phyloP scores from a whole-genome alignment of 371 early-diverging fungal species.

The Phascolomyces articulosus region DNA sequence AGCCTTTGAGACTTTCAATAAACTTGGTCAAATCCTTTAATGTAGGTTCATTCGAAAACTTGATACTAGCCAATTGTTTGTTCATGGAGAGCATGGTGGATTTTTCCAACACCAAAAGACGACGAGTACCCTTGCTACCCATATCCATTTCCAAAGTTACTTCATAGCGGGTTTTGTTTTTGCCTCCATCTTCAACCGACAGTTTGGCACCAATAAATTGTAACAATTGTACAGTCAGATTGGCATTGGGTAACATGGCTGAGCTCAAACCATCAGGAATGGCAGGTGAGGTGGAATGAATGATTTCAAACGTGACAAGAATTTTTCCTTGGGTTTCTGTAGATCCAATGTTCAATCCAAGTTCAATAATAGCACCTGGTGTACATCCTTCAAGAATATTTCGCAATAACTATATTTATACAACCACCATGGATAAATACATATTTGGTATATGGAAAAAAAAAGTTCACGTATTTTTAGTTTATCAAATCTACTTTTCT shows the following conservation, averaged over 20 bases:
- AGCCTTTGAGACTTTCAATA: conserved; percentile 50
- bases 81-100: conserved; percentile 17
- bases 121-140: conserved; percentile 26
- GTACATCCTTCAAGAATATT: conserved; percentile 60
- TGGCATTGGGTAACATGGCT: conserved; percentile 47
- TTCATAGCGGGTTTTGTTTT: conserved; percentile 40
- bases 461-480: neutral
- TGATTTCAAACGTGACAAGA: conserved; percentile 53
- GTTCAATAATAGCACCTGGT: conserved; percentile 61
- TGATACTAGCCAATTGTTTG: conserved; percentile 29
- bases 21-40: conserved; percentile 51
- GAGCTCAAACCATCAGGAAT: conserved; percentile 27
- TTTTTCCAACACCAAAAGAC: conserved; percentile 11
- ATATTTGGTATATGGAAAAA: no score
- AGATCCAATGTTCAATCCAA: conserved; percentile 47
- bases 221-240: conserved; percentile 55
- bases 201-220: conserved; percentile 50
- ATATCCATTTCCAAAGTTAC: conserved; percentile 40
- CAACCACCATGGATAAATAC: no score
- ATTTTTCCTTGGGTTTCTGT: conserved; percentile 28
- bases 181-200: conserved; percentile 39
- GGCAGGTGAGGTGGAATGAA: conserved; percentile 44
- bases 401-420: conserved; percentile 62
- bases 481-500: no score
- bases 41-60: conserved; percentile 59